phyloP scores from a whole-genome alignment of 768 basidiomycete species.

The Russula dissimulans region DNA sequence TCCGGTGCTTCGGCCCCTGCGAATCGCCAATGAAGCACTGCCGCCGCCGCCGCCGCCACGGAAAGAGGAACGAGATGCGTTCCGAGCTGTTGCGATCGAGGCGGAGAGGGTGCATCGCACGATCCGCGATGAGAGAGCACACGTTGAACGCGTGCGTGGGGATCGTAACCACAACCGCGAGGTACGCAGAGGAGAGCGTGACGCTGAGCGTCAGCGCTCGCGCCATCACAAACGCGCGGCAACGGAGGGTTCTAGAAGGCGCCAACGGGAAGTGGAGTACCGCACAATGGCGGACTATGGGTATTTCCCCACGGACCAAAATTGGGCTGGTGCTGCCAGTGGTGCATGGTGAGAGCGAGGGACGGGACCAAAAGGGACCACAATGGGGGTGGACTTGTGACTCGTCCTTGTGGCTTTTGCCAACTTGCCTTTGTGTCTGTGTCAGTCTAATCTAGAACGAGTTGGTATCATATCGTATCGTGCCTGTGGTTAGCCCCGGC shows the following conservation, averaged over 20 bases:
- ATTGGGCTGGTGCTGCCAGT: not conserved
- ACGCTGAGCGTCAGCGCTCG: not conserved
- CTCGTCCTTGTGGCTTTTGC: not conserved
- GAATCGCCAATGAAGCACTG: not conserved
- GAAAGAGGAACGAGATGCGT: not conserved
- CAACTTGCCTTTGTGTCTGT: not conserved
- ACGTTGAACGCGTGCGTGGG: not conserved
- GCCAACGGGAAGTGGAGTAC: conserved; percentile 7
- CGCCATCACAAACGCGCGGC: conserved; percentile 9
- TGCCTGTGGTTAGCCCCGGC: not conserved
- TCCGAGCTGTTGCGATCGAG: not conserved
- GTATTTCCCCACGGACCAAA: not conserved
- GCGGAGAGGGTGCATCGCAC: not conserved
- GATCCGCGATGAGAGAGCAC: not conserved
- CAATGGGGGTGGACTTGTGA: not conserved
- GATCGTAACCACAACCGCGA: not conserved
- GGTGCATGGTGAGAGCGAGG: no score
- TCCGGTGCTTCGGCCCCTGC: conserved; percentile 1
- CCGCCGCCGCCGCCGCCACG: not conserved
- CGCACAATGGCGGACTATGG: conserved; percentile 2
- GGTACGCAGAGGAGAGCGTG: not conserved
- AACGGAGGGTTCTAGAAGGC: conserved; percentile 4
- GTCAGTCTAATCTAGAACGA: not conserved
- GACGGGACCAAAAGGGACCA: no score
- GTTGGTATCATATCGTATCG: not conserved